phyloP scores from a whole-genome alignment of 164 flowering plant genomes.

The Vitis rotundifolia region DNA sequence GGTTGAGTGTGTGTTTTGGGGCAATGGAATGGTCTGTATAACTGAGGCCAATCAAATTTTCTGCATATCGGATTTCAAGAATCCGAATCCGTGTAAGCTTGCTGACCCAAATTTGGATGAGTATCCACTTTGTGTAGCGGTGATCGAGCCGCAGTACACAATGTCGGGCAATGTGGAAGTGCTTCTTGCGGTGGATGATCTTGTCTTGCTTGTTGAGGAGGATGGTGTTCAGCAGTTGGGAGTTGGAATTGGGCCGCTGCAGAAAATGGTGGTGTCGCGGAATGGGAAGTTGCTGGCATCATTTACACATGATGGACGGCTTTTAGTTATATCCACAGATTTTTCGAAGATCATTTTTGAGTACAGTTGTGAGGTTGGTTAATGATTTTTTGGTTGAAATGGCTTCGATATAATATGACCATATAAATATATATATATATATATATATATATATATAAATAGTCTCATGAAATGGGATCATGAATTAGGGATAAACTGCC shows the following conservation, averaged over 20 bases:
- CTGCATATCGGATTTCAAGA: conserved; percentile 72
- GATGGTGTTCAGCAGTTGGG: conserved; percentile 60
- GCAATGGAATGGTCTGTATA: conserved; percentile 80
- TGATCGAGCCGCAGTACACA: conserved; percentile 89
- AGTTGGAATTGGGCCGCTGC: conserved; percentile 58
- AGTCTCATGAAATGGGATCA: too few species aligned
- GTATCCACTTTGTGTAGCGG: conserved; percentile 70
- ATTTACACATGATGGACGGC: conserved; percentile 84
- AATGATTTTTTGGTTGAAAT: not conserved
- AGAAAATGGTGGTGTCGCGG: conserved; percentile 81
- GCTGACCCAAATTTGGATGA: conserved; percentile 68
- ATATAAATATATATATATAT: too few species aligned
- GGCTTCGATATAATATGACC: not conserved
- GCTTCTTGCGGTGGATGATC: conserved; percentile 63
- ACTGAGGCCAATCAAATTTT: conserved; percentile 66
- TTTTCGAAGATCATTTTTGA: conserved; percentile 55
- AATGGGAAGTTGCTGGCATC: conserved; percentile 78
- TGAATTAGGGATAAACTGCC: too few species aligned
- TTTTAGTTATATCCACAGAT: conserved; percentile 63
- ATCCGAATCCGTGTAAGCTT: conserved; percentile 53
- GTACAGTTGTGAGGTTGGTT: conserved; percentile 75
- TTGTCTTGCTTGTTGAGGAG: conserved; percentile 60
- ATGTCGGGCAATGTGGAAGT: conserved; percentile 96
- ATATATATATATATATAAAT: not conserved
- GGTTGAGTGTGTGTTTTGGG: conserved; percentile 92